Evolutionary conservation across 805 yeast genomes (phyloP).

Genomic region (Lipomyces spencermartinsiae): DNA sequence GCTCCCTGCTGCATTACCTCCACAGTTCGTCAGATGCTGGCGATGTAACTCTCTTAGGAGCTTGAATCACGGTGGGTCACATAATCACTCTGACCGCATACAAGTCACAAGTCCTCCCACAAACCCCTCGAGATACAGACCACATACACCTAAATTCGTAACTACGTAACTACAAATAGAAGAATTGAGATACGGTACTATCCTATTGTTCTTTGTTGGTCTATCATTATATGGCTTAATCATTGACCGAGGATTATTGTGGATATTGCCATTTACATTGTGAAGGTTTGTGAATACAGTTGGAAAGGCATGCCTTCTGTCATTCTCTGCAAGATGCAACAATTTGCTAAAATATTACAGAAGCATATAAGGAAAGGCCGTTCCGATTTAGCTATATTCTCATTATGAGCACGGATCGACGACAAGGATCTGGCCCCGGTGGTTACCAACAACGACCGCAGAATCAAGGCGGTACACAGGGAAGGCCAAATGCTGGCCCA

Average conservation of each 20-base stretch:
- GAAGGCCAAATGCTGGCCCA: conserved; percentile 5
- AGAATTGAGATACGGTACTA: background rate
- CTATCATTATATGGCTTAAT: background rate
- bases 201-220: background rate
- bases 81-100: no score
- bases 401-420: background rate
- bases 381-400: background rate
- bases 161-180: no score
- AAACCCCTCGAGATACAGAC: no score
- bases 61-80: no score
- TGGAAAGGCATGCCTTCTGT: background rate
- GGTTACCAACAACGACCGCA: conserved; percentile 8
- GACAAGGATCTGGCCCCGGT: conserved; percentile 5
- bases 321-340: no score
- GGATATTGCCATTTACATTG: background rate
- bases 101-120: no score
- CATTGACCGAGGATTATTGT: background rate
- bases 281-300: background rate
- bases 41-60: no score
- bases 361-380: background rate
- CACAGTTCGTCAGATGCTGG: background rate
- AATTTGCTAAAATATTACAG: no score
- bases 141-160: no score
- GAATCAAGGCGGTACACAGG: background rate
- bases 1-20: background rate